phyloP scores from a whole-genome alignment of 1,139 yeast species.

The Chernovozyma aurita region DNA sequence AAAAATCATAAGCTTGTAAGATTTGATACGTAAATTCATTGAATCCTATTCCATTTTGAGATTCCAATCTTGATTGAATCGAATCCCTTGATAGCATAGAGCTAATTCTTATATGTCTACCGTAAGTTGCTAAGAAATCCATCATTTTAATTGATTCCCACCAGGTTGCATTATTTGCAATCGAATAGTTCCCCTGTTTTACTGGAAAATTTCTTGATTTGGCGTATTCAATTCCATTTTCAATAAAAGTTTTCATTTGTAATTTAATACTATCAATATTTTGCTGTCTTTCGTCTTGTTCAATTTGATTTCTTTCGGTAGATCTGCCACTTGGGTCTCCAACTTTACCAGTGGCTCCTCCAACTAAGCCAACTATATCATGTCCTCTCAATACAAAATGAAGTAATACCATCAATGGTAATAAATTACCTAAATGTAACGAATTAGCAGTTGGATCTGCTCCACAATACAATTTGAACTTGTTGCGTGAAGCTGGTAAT shows the following conservation, averaged over 20 bases:
- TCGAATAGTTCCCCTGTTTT: conserved; percentile 34
- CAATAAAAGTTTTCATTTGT: conserved; percentile 62
- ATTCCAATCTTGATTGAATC: conserved; percentile 65
- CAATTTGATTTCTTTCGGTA: conserved; percentile 65
- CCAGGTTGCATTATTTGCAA: conserved; percentile 75
- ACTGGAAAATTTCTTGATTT: conserved; percentile 47
- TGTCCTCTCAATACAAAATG: conserved; percentile 87
- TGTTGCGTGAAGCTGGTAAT: conserved; percentile 24
- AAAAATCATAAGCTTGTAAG: conserved; percentile 90
- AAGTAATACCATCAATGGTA: conserved; percentile 79
- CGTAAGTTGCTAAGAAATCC: conserved; percentile 72
- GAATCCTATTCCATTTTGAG: conserved; percentile 79
- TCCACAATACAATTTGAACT: conserved; percentile 76
- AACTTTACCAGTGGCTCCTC: conserved; percentile 97
- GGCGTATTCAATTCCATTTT: conserved; percentile 61
- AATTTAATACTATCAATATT: conserved; percentile 58
- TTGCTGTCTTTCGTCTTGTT: conserved; percentile 41
- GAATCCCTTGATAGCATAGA: conserved; percentile 91
- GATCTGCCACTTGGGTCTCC: conserved; percentile 96
- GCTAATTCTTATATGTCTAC: conserved; percentile 74
- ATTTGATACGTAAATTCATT: conserved; percentile 93
- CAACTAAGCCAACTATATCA: conserved; percentile 74
- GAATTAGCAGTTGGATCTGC: conserved; percentile 96
- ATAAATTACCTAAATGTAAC: conserved; percentile 82
- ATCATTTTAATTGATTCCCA: conserved; percentile 76